These are phyloP conservation scores for Pittosporum tobira DNA, from an alignment of 129 eudicot species.

Conservation along the genomic window DNA sequence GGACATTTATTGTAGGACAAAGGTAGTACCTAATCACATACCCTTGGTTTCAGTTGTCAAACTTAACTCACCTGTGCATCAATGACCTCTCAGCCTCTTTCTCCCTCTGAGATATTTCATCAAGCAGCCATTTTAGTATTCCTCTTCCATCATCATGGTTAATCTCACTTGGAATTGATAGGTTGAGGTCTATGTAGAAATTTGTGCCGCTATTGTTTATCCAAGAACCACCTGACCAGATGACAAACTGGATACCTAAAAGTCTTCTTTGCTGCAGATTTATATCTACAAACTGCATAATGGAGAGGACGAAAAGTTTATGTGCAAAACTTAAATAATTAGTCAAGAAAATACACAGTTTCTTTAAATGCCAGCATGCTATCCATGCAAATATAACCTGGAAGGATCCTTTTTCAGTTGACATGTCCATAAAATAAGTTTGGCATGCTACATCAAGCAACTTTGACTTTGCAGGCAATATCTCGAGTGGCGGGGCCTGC, in stretches of 20 bases:
- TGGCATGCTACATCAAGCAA: constrained; percentile 22
- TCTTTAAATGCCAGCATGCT: not conserved
- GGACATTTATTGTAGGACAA: too few relatives aligned
- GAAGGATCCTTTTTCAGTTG: constrained; percentile 13
- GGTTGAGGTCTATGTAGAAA: constrained; percentile 16
- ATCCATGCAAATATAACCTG: constrained; percentile 8
- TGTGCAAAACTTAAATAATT: not conserved
- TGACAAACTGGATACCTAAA: constrained; percentile 17
- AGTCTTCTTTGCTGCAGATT: constrained; percentile 17
- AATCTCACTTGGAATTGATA: constrained; percentile 16
- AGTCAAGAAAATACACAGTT: not conserved
- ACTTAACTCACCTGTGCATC: constrained; percentile 27
- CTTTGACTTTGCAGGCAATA: constrained; percentile 21
- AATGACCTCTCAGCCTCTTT: constrained; percentile 28
- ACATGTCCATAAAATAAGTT: constrained; percentile 16
- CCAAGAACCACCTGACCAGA: constrained; percentile 25
- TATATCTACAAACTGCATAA: constrained; percentile 20
- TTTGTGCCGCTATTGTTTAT: constrained; percentile 13
- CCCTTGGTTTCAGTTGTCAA: not conserved
- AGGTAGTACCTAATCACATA: too few relatives aligned
- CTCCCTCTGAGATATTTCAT: constrained; percentile 25
- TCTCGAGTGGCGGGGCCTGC: constrained; percentile 19
- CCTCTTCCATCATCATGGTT: constrained; percentile 19
- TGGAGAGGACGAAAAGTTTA: not conserved
- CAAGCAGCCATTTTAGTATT: constrained; percentile 30